Evolutionary conservation across 2,329 filamentous ascomycete species (phyloP).

Genomic region (Beauveria brongniartii): DNA sequence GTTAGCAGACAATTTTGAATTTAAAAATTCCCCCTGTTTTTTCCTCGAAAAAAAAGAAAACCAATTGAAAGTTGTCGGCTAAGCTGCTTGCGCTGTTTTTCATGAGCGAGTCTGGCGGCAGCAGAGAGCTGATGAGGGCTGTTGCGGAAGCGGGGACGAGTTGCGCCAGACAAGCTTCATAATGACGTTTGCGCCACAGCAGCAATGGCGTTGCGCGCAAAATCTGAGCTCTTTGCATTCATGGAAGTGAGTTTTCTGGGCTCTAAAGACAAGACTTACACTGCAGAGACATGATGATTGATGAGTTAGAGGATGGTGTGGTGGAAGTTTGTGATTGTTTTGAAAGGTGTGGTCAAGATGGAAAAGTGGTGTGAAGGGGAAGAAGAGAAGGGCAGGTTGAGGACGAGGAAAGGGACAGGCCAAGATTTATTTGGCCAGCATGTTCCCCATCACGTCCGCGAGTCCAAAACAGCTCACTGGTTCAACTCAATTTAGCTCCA

Average conservation of each 20-base stretch:
- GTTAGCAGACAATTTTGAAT: neutral
- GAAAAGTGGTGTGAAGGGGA: conserved; percentile 12
- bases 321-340: neutral
- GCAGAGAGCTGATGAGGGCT: neutral
- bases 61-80: too few species aligned
- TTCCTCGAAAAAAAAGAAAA: too few species aligned
- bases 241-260: neutral
- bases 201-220: neutral
- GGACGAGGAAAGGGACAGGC: neutral
- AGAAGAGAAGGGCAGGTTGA: neutral
- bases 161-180: neutral
- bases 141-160: neutral
- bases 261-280: conserved; percentile 32
- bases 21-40: too few species aligned
- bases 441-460: neutral
- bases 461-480: neutral
- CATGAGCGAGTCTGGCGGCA: too few species aligned
- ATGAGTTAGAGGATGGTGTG: conserved; percentile 5
- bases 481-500: neutral
- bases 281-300: conserved; percentile 49
- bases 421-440: conserved; percentile 1
- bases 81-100: too few species aligned
- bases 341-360: conserved; percentile 1
- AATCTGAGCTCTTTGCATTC: neutral
- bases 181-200: conserved; percentile 4